Percentiles rank a stretch among this genome's conserved stretches.
Evolutionary conservation across 2,329 filamentous ascomycete species (phyloP).

Genomic region (Hymenoscyphus fructigenus): DNA sequence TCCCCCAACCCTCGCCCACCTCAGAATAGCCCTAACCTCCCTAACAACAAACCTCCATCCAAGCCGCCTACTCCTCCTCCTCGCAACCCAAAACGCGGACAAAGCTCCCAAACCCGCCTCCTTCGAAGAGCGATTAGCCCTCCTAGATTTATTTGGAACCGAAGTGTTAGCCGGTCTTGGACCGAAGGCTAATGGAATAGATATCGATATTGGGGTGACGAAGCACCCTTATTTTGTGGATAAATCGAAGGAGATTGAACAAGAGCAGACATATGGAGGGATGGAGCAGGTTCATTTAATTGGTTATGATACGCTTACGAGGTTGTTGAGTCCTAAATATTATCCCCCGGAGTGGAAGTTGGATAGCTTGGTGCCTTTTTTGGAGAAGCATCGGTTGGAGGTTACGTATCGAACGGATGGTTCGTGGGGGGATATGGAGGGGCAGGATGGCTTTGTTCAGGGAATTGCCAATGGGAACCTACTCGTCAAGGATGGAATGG

Average conservation of each 20-base stretch:
- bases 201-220: conserved; percentile 66
- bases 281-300: conserved; percentile 64
- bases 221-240: conserved; percentile 72
- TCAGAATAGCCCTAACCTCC: conserved; percentile 55
- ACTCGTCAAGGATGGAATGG: conserved; percentile 50
- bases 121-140: conserved; percentile 64
- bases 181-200: conserved; percentile 16
- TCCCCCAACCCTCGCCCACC: conserved; percentile 62
- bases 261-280: conserved; percentile 43
- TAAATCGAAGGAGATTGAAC: conserved; percentile 61
- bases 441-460: conserved; percentile 55
- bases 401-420: conserved; percentile 64
- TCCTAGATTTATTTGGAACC: conserved; percentile 69
- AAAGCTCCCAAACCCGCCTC: conserved; percentile 65
- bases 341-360: conserved; percentile 55
- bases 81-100: conserved; percentile 65
- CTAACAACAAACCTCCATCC: conserved; percentile 13
- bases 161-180: conserved; percentile 45
- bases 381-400: conserved; percentile 58
- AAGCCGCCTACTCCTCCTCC: conserved; percentile 54
- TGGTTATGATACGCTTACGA: conserved; percentile 74
- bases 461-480: conserved; percentile 48
- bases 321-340: conserved; percentile 73
- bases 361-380: conserved; percentile 60
- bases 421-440: conserved; percentile 56